A percentile compares a stretch with the other conserved stretches of the same genome.
Evolutionary conservation across 2,329 filamentous ascomycete species (phyloP).

Genomic region (Aspergillus fumigatiaffinis): DNA sequence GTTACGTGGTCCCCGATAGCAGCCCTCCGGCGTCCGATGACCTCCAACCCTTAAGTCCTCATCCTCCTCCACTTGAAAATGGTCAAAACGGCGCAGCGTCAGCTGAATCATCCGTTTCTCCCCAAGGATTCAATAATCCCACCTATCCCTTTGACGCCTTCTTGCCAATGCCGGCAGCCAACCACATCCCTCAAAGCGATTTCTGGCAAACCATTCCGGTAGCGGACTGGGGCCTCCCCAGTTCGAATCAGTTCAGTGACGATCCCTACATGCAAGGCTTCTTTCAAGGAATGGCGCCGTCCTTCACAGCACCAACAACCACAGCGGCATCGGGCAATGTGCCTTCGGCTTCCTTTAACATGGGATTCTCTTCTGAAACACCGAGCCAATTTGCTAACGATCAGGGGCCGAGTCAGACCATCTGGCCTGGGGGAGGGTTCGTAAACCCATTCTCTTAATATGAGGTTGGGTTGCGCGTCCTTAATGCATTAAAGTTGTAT

Average conservation of each 20-base stretch:
- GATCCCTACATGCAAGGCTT: neutral
- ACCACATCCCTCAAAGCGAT: constrained; percentile 46
- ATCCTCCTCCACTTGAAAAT: neutral
- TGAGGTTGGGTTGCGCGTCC: neutral
- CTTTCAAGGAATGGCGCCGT: neutral
- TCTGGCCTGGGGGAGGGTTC: constrained; percentile 1
- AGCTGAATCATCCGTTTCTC: neutral
- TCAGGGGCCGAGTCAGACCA: neutral
- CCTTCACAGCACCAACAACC: neutral
- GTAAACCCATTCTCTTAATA: neutral
- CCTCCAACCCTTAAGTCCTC: neutral
- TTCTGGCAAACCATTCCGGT: constrained; percentile 90
- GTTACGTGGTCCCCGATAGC: constrained; percentile 30
- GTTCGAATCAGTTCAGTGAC: neutral
- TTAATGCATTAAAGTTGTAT: neutral
- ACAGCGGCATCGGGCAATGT: neutral
- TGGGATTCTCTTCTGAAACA: constrained; percentile 3
- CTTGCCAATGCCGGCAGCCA: constrained; percentile 3
- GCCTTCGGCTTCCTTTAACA: neutral
- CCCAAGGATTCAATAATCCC: neutral
- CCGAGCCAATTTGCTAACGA: neutral
- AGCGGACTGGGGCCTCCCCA: constrained; percentile 69
- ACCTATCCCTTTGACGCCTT: neutral
- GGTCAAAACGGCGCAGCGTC: neutral
- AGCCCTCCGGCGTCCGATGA: constrained; percentile 2